A percentile compares a stretch with the other conserved stretches of the same genome.
Evolutionary conservation across 139 green algal species (phyloP).

Genomic region (Closterium sp.): DNA sequence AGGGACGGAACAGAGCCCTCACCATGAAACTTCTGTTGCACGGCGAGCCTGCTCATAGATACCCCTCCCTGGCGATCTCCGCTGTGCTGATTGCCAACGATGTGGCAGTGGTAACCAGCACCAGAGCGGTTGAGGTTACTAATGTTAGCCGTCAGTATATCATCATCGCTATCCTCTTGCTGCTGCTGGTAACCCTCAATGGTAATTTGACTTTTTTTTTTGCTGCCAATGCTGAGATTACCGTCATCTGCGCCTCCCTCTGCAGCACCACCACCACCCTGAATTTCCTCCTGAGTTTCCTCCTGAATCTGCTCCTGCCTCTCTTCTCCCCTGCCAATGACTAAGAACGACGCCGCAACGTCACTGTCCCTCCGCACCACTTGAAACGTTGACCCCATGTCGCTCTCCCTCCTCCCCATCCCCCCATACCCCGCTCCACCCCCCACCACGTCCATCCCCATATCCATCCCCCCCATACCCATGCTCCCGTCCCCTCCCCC

Average conservation of each 20-base stretch:
- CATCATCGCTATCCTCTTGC: neutral
- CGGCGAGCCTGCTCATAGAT: neutral
- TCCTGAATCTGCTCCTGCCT: neutral
- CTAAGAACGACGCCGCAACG: neutral
- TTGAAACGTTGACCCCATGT: neutral
- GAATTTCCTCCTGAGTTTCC: neutral
- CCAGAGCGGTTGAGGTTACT: neutral
- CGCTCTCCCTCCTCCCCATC: neutral
- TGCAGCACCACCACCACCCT: neutral
- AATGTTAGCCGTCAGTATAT: neutral
- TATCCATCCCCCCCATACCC: neutral
- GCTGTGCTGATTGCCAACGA: neutral
- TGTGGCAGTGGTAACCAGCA: neutral
- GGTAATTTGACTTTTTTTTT: neutral
- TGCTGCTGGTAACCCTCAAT: neutral
- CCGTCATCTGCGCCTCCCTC: neutral
- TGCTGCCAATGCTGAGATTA: neutral
- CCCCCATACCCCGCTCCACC: neutral
- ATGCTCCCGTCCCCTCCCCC: neutral
- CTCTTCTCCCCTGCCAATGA: neutral
- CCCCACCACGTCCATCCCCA: neutral
- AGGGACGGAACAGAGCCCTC: neutral
- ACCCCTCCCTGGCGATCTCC: neutral
- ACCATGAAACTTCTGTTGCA: neutral
- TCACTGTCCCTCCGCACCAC: neutral